Base-by-base conservation (phyloP, 257 asterid species). In the Schizonepeta tenuifolia region DNA sequence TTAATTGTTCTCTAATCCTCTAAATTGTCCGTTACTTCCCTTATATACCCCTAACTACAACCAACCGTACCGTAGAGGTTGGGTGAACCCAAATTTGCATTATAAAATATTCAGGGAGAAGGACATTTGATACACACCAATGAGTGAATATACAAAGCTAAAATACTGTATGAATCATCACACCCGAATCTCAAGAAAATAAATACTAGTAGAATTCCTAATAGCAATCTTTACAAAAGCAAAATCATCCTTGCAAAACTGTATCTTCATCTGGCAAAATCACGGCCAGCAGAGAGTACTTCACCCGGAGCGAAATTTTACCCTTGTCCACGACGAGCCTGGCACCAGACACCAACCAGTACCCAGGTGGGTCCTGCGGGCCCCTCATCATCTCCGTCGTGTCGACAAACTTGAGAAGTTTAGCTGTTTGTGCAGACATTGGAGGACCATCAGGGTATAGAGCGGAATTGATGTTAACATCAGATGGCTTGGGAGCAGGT, bases 281-380 rank as follows among this genome's bases (percentile, higher is more conserved):
- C 46, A 71, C 86, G 0, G 96, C 86, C 11, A 89, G 69, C 41
- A 89, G 78, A 62, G 96, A 86, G 74, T 87, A 89, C 75, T 89
- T 89, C 9, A 84, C 96, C 18, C 93, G 87, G 20, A 89, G 84
- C 3, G 86, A 89, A 71, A 89, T 84, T 76, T 81, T 86, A 60
- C 91, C 90, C 49, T 71, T 81, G 13, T 89, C 96, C 26, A 85
- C 93, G 1, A 83, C 80, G 64, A 89, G 91, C 82, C 96, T 80
- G 44, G 90, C 96, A 65, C 96, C 96, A 28, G 93, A 89, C 38
- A 89, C 93, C 3, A 87, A 90, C 96, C 96, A 89, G 75, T 89
- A 89, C 11, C 96, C 96, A 0, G 96, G 93, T 2, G 85, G 43
- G 70, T 89, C 87, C 82, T 89, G 91, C 17, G 96, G 93, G 50